Evolutionary conservation across 139 green algal genomes (phyloP).

Genomic region (Chlamydomonas schloesseri): DNA sequence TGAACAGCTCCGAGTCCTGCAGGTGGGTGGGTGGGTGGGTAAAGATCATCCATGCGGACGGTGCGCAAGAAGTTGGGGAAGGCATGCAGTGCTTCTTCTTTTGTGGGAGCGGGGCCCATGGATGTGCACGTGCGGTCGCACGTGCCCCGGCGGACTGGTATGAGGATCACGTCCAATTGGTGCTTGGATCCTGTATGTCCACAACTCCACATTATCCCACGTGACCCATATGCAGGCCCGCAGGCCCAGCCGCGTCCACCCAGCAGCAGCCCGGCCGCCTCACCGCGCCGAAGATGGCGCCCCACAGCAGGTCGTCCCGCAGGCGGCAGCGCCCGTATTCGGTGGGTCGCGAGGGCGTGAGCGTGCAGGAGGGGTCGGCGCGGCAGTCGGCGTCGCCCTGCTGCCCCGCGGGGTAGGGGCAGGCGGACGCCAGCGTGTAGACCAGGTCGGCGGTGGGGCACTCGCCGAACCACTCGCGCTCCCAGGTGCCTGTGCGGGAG

Average conservation of each 20-base stretch:
- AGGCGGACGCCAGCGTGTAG: slow-evolving; percentile 32
- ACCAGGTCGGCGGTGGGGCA: slow-evolving; percentile 38
- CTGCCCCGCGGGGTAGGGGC: neutral
- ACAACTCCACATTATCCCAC: too few species aligned
- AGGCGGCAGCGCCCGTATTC: slow-evolving; percentile 33
- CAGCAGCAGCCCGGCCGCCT: too few species aligned
- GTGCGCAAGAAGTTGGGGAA: too few species aligned
- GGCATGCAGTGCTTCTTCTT: too few species aligned
- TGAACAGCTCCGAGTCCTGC: slow-evolving; percentile 32
- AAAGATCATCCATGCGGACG: too few species aligned
- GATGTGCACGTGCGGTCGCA: too few species aligned
- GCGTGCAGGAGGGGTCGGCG: slow-evolving; percentile 2
- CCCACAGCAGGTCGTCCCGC: slow-evolving; percentile 31
- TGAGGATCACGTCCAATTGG: too few species aligned
- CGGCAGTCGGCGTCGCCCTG: neutral
- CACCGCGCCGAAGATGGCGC: slow-evolving; percentile 32
- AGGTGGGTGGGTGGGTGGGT: neutral
- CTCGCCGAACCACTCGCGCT: slow-evolving; percentile 7
- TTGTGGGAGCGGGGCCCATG: too few species aligned
- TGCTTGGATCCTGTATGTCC: too few species aligned
- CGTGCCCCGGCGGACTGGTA: too few species aligned
- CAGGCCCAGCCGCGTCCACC: too few species aligned
- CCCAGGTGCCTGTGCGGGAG: neutral
- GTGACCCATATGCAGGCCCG: too few species aligned
- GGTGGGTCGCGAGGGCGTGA: neutral